phyloP scores from a whole-genome alignment of 2,329 filamentous ascomycete genomes.

The Fusarium luffae region DNA sequence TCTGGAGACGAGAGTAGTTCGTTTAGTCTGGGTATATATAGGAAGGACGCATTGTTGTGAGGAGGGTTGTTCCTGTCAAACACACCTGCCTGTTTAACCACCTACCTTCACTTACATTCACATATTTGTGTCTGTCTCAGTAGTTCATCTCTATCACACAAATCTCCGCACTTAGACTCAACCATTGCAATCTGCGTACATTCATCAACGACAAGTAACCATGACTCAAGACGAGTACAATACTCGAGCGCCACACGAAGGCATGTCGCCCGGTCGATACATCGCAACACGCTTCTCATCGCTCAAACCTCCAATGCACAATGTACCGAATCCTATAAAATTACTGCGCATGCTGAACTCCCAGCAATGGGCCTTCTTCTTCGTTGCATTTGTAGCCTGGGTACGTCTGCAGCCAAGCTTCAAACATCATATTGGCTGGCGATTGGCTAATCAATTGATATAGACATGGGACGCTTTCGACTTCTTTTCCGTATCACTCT shows the following conservation, averaged over 20 bases:
- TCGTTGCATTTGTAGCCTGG: slow-evolving; percentile 67
- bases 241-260: slow-evolving; percentile 58
- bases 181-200: background rate
- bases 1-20: background rate
- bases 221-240: slow-evolving; percentile 46
- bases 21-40: slow-evolving; percentile 31
- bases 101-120: background rate
- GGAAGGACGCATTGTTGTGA: background rate
- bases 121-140: background rate
- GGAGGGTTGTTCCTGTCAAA: background rate
- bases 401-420: slow-evolving; percentile 49
- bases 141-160: background rate
- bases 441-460: background rate
- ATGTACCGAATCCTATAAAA: slow-evolving; percentile 64
- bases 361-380: slow-evolving; percentile 67
- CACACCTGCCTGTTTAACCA: slow-evolving; percentile 7
- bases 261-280: slow-evolving; percentile 62
- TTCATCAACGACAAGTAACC: background rate
- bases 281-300: slow-evolving; percentile 63
- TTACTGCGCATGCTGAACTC: slow-evolving; percentile 60
- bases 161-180: background rate
- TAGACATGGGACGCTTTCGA: slow-evolving; percentile 74
- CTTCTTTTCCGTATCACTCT: slow-evolving; percentile 73
- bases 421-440: background rate
- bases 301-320: slow-evolving; percentile 67